Evolutionary conservation across 140 eudicot species (phyloP), one percentile per base, ranked within the genome.

Genomic region (Oenanthe javanica): DNA sequence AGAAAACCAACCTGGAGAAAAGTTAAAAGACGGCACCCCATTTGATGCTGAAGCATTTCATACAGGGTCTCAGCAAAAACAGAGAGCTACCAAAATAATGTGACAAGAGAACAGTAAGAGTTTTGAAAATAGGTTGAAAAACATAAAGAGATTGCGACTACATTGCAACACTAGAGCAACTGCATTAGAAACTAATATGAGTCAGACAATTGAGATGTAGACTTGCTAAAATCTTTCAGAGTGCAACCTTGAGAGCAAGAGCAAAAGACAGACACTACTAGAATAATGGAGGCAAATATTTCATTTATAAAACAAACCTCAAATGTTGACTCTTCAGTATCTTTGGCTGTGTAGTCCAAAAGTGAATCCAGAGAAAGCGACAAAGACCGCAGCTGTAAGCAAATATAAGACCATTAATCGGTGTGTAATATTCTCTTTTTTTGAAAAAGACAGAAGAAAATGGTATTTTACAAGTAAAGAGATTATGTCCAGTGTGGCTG

Each of bases 351-450:
- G 77, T 96, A 96, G 77, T 89, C 96, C 92, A 96, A 81, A 14
- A 96, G 96, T 2, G 99, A 96, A 82, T 96, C 99, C 80, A 96
- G 75, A 31, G 99, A 96, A 85, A 93, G 96, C 67, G 99, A 95
- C 81, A 88, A 36, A 38, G 99, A 92, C 15, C 88, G 92, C 79
- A 95, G 74, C 99, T 95, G 96, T 79, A 83, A 63, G 83, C 15
- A 82, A 27, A 31, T 40, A 63, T 36, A 25, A 47, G 4, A 81
- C 61, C 49, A 72, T 85, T 70, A 86, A 43, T 27, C 64, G 18
- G 66, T 43, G 78, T 5, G 45, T 11, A 50, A 79, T 42, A 16
- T 5, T 52, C 5, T 14, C 49, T 63, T 21, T 10, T 23, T 46
- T 31, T 31, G 42, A 18, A 79, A 64, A 19, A 50, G 0, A 9